Base-by-base conservation (phyloP, 257 asterid species). In the Plectranthus barbatus region DNA sequence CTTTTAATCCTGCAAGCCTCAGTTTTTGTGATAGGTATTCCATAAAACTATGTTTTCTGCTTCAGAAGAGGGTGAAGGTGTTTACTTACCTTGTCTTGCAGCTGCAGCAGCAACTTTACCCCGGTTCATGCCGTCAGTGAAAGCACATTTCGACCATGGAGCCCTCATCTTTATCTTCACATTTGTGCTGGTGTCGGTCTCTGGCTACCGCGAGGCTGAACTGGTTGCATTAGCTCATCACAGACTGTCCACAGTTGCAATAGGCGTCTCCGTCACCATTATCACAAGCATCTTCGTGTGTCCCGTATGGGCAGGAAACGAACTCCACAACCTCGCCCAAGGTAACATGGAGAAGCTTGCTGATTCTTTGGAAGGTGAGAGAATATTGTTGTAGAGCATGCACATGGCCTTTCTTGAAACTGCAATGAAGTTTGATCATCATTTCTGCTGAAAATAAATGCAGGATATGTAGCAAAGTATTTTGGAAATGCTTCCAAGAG, bases 271-370 rank as follows among this genome's bases (percentile, higher is more conserved):
- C 70, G 77, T 87, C 33, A 84, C 93, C 76, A 54, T 87, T 67
- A 6, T 79, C 36, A 76, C 70, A 14, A 76, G 74, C 85, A 74
- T 81, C 80, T 64, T 81, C 39, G 56, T 85, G 48, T 72, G 76
- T 59, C 90, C 95, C 6, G 83, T 84, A 0, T 87, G 95, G 95
- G 95, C 95, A 21, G 90, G 93, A 46, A 68, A 56, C 10, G 88
- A 87, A 69, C 87, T 87, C 40, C 94, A 77, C 67, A 44, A 24
- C 67, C 88, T 87, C 67, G 68, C 81, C 67, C 68, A 21, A 47
- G 76, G 31, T 31, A 84, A 87, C 86, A 67, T 83, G 69, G 76
- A 67, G 64, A 83, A 81, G 54, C 80, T 87, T 51, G 93, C 95
- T 36, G 88, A 81, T 77, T 87, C 93, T 52, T 70, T 84, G 56